Conservation (phyloP, 176 grass and related monocot genomes). For the Melocanna baccifera region DNA sequence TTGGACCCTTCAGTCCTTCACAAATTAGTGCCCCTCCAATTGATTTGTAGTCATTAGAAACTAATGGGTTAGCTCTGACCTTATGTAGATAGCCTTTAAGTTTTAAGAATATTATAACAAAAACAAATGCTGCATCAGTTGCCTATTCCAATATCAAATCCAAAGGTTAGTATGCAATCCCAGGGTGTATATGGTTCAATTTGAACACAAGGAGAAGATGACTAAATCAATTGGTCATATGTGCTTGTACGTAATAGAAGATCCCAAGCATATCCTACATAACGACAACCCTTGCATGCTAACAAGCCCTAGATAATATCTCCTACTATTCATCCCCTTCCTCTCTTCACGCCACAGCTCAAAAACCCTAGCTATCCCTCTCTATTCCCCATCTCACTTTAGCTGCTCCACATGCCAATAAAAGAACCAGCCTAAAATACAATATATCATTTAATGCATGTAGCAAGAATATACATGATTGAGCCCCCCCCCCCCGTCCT, state of each 20-base stretch:
- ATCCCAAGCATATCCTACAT: background rate
- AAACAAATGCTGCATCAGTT: background rate
- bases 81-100: background rate
- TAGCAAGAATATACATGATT: conserved; percentile 63
- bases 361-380: background rate
- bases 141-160: background rate
- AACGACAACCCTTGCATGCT: background rate
- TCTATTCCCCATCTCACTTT: background rate
- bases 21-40: background rate
- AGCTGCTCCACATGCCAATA: conserved; percentile 13
- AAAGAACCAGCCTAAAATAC: conserved; percentile 15
- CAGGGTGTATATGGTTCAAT: background rate
- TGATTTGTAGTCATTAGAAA: background rate
- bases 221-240: background rate
- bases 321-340: background rate
- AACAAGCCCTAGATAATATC: background rate
- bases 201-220: background rate
- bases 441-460: conserved; percentile 43
- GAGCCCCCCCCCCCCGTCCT: conserved; percentile 27
- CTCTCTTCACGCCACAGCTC: background rate
- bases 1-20: background rate
- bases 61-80: background rate
- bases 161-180: background rate
- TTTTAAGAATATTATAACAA: background rate
- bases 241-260: background rate